Evolutionary conservation across 768 basidiomycete genomes (phyloP).

Genomic region (Boletus insuetus): DNA sequence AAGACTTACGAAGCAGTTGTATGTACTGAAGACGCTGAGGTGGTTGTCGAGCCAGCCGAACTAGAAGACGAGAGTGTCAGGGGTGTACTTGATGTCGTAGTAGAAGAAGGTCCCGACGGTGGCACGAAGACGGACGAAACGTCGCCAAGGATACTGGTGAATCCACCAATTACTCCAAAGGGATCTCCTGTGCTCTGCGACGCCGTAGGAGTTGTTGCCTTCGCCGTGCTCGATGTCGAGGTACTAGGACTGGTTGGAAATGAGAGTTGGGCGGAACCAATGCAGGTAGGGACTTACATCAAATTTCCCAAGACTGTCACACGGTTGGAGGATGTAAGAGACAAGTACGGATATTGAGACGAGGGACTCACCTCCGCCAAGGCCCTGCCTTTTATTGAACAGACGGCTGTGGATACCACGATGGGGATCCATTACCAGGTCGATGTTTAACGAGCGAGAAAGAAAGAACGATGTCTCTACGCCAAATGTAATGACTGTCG

Average conservation of each 20-base stretch:
- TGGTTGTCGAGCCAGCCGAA: constrained; percentile 25
- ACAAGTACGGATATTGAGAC: background rate
- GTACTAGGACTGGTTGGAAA: constrained; percentile 8
- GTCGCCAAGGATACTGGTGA: constrained; percentile 17
- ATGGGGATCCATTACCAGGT: constrained; percentile 19
- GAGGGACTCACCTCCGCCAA: constrained; percentile 27
- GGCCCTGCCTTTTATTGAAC: constrained; percentile 26
- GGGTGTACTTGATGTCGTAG: constrained; percentile 12
- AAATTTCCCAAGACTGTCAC: constrained; percentile 17
- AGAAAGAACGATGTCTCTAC: constrained; percentile 18
- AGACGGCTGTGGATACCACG: constrained; percentile 16
- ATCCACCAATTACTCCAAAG: constrained; percentile 3
- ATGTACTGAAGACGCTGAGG: constrained; percentile 2
- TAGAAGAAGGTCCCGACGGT: constrained; percentile 20
- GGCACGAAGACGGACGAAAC: constrained; percentile 8
- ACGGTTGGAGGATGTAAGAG: background rate
- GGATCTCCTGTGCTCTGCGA: background rate
- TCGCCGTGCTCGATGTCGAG: background rate
- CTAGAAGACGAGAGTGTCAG: constrained; percentile 25
- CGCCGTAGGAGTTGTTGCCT: background rate
- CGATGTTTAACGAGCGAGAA: constrained; percentile 15
- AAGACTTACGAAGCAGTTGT: constrained; percentile 20
- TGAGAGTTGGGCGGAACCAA: background rate
- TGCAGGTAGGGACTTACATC: constrained; percentile 17
- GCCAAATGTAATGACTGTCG: background rate